Base-by-base conservation (phyloP, 1,139 yeast genomes). In the Pichia sp. region DNA sequence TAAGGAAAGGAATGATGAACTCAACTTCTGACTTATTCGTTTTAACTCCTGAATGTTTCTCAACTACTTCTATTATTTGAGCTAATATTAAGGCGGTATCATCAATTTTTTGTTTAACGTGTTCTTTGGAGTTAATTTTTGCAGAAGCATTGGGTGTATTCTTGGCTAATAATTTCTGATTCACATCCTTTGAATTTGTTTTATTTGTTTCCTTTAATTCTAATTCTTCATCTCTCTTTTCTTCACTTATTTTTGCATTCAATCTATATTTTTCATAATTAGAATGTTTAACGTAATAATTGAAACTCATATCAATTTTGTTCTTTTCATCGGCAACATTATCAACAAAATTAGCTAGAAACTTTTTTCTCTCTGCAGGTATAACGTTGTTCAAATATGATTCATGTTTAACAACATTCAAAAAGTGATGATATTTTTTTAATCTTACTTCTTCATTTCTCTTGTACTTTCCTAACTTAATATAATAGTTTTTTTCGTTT, bases 201-300 rank as follows among this genome's bases (percentile, higher is more conserved):
- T 56, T 61, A 39, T 56, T 54, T 5, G 22, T 46, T 42, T 66
- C 72, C 15, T 62, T 67, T 23, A 56, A 58, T 36, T 61, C 57
- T 51, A 72, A 74, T 1, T 25, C 26, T 1, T 50, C 57, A 54
- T 75, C 79, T 34, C 51, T 43, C 3, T 54, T 55, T 47, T 72
- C 76, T 56, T 75, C 80, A 12, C 58, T 61, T 4, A 54, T 40
- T 48, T 67, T 62, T 37, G 59, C 66, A 7, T 59, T 60, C 11
- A 60, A 56, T 52, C 80, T 59, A 40, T 60, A 55, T n/a, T 68
- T 67, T 37, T 70, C 53, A 51, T 74, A 74, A 45, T 68, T 70
- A 22, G 70, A 56, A 50, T 71, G 75, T 48, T 72, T 68, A 4
- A 60, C 56, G 47, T 64, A 65, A 53, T 73, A 73, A 16, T 49